Evolutionary conservation across 169 alveolate genomes (phyloP).

Genomic region (Cryptosporidium xiaoi): DNA sequence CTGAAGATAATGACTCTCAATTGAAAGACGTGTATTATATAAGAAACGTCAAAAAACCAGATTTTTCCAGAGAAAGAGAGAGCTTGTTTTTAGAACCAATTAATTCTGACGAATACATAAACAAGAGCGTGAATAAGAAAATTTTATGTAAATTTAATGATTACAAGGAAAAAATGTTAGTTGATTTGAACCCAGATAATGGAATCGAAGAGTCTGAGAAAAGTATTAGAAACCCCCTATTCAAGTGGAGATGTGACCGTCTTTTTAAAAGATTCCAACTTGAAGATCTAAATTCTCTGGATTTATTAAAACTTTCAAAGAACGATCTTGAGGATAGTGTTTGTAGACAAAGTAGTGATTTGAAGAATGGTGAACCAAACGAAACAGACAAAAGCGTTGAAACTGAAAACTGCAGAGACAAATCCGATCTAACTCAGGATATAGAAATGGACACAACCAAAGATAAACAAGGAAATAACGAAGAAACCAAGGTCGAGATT

Average conservation of each 20-base stretch:
- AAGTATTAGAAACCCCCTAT: constrained; percentile 35
- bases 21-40: not conserved
- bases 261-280: constrained; percentile 7
- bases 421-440: not conserved
- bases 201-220: constrained; percentile 69
- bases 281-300: not conserved
- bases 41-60: constrained; percentile 22
- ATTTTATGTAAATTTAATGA: constrained; percentile 24
- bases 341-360: not conserved
- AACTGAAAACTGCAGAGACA: too few species aligned
- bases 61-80: constrained; percentile 56
- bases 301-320: constrained; percentile 6
- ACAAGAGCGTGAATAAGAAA: constrained; percentile 16
- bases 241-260: constrained; percentile 65
- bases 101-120: not conserved
- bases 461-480: not conserved
- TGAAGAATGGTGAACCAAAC: not conserved
- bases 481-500: not conserved
- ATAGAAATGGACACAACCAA: not conserved
- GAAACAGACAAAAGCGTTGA: not conserved
- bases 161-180: constrained; percentile 33
- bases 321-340: constrained; percentile 21
- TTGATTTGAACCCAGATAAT: constrained; percentile 51
- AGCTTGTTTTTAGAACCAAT: constrained; percentile 20
- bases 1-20: not conserved